phyloP scores from a whole-genome alignment of 208 protist genomes.

The Trypanosoma caninum region DNA sequence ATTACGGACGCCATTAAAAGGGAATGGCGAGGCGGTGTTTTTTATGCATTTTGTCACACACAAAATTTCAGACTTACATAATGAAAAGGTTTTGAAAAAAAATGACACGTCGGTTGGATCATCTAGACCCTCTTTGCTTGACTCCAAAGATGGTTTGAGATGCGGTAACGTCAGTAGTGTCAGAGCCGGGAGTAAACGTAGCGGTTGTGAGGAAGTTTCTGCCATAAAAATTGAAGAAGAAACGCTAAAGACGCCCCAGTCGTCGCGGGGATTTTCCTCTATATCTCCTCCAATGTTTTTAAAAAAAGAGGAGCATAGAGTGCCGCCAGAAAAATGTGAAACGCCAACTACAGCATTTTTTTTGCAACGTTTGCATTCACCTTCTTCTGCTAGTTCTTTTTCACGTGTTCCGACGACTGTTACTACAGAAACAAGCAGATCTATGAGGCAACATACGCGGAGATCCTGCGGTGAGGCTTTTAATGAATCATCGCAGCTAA shows the following conservation, averaged over 20 bases:
- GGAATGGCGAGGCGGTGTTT: not conserved
- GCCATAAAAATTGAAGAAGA: not conserved
- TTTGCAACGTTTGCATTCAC: not conserved
- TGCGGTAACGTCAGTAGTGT: not conserved
- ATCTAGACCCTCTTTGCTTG: not conserved
- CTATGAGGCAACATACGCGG: not conserved
- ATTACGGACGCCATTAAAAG: not conserved
- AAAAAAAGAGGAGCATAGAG: not conserved
- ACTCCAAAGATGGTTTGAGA: not conserved
- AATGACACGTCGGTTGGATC: not conserved
- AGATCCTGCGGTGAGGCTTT: slow-evolving; percentile 11
- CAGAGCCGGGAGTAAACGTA: not conserved
- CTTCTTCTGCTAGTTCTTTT: not conserved
- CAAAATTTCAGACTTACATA: slow-evolving; percentile 12
- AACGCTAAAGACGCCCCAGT: not conserved
- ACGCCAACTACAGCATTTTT: not conserved
- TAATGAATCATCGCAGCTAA: slow-evolving; percentile 9
- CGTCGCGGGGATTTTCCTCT: not conserved
- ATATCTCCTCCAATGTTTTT: slow-evolving; percentile 4
- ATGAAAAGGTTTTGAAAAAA: not conserved
- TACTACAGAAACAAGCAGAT: not conserved
- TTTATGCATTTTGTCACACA: slow-evolving; percentile 8
- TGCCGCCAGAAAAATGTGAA: not conserved
- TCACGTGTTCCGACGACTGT: not conserved
- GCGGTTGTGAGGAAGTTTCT: not conserved